A percentile compares a stretch with the other conserved stretches of the same genome.
phyloP scores from a whole-genome alignment of 257 asterid genomes.

The Solanum chaucha region DNA sequence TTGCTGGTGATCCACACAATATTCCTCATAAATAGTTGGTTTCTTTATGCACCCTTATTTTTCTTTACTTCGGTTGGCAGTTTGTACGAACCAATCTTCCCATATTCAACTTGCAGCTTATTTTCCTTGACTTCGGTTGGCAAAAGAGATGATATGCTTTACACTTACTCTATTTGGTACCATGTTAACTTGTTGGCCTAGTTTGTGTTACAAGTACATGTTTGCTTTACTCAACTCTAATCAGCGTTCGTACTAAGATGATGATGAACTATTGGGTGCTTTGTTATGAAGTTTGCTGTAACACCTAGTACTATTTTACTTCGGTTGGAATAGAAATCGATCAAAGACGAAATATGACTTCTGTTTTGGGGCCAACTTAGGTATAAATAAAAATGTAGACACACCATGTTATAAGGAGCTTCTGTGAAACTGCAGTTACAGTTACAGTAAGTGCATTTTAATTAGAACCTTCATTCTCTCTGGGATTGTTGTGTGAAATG shows the following conservation, averaged over 20 bases:
- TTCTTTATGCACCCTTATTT: not conserved
- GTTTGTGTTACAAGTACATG: not conserved
- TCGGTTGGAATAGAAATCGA: not conserved
- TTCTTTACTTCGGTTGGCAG: not conserved
- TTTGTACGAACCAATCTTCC: not conserved
- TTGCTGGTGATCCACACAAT: not conserved
- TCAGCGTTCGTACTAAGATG: not conserved
- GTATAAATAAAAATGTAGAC: not conserved
- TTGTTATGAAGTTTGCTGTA: not conserved
- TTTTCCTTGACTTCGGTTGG: not conserved
- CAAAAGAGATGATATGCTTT: slow-evolving; percentile 6
- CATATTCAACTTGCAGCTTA: not conserved
- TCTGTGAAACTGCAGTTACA: not conserved
- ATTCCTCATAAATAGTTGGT: not conserved
- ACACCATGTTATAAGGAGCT: not conserved
- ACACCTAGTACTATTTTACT: not conserved
- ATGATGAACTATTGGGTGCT: not conserved
- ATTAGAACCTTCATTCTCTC: not conserved
- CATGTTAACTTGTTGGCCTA: slow-evolving; percentile 2
- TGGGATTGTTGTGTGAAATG: not conserved
- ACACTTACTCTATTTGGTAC: slow-evolving; percentile 1
- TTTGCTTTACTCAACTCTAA: slow-evolving; percentile 5
- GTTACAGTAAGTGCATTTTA: not conserved
- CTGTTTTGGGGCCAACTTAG: not conserved
- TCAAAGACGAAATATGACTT: not conserved